Percentiles rank a stretch among this genome's conserved stretches.
phyloP scores from a whole-genome alignment of 1,284 basidiomycete genomes.

The Termitomyces sp. region DNA sequence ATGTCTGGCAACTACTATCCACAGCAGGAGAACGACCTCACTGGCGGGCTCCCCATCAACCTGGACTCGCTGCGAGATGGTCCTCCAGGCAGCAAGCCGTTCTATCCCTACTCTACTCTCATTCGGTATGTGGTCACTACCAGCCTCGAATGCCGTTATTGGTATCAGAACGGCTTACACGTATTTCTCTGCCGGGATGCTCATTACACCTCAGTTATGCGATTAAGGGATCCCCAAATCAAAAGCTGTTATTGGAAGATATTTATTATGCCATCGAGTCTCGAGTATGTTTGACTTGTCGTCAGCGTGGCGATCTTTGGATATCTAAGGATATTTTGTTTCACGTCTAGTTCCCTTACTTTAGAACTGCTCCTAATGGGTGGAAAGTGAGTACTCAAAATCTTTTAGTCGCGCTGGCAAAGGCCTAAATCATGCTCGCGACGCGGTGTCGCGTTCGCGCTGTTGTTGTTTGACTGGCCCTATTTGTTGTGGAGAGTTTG shows the following conservation, averaged over 20 bases:
- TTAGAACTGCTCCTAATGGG: slow-evolving; percentile 72
- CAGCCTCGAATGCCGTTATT: not conserved
- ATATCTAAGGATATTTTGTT: slow-evolving; percentile 12
- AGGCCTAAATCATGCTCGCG: not conserved
- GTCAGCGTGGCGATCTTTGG: slow-evolving; percentile 8
- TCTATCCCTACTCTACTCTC: slow-evolving; percentile 82
- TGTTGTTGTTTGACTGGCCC: slow-evolving; percentile 50
- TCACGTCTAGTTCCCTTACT: slow-evolving; percentile 69
- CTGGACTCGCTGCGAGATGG: slow-evolving; percentile 78
- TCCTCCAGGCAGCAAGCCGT: slow-evolving; percentile 78
- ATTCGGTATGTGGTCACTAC: slow-evolving; percentile 57
- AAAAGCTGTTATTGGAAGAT: slow-evolving; percentile 76
- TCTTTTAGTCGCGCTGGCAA: slow-evolving; percentile 5
- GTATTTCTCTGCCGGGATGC: slow-evolving; percentile 3
- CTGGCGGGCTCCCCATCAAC: slow-evolving; percentile 76
- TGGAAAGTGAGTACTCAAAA: slow-evolving; percentile 65
- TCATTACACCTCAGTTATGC: slow-evolving; percentile 53
- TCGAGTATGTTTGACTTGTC: slow-evolving; percentile 45
- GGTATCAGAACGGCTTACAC: slow-evolving; percentile 1
- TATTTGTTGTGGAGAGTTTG: slow-evolving; percentile 53
- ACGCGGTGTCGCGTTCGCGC: slow-evolving; percentile 45
- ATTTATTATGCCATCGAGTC: slow-evolving; percentile 87
- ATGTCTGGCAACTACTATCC: slow-evolving; percentile 64
- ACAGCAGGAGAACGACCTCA: slow-evolving; percentile 60
- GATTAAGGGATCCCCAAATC: slow-evolving; percentile 81